A percentile compares a stretch with the other conserved stretches of the same genome.
Evolutionary conservation across 2,329 filamentous ascomycete species (phyloP).

Genomic region (Cylindrodendrum hubeiense): DNA sequence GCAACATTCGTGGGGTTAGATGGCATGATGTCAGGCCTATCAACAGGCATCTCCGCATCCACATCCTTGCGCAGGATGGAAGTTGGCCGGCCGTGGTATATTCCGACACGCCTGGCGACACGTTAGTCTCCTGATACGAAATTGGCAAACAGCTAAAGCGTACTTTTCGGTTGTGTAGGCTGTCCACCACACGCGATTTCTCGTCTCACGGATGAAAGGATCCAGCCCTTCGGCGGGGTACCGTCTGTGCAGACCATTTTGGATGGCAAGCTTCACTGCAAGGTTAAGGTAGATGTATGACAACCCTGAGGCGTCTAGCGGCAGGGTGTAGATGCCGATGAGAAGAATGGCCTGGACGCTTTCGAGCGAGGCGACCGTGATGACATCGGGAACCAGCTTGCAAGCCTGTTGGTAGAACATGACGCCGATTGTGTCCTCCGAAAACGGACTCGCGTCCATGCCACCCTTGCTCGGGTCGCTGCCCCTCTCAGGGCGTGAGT

Average conservation of each 20-base stretch:
- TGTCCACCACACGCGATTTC: conserved; percentile 70
- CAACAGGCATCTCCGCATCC: conserved; percentile 64
- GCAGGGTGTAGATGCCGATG: conserved; percentile 67
- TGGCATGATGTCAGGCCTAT: conserved; percentile 58
- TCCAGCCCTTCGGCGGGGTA: conserved; percentile 61
- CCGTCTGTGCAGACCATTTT: conserved; percentile 70
- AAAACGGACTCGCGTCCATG: conserved; percentile 47
- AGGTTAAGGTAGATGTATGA: conserved; percentile 69
- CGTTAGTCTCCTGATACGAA: conserved; percentile 24
- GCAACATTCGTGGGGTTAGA: conserved; percentile 57
- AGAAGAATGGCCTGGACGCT: conserved; percentile 70
- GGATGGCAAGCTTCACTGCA: conserved; percentile 68
- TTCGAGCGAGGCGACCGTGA: conserved; percentile 66
- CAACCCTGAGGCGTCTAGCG: conserved; percentile 67
- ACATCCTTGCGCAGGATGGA: conserved; percentile 66
- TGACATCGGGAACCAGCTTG: conserved; percentile 67
- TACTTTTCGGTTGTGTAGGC: conserved; percentile 68
- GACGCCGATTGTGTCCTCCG: conserved; percentile 66
- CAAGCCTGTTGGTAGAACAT: conserved; percentile 69
- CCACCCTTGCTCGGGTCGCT: conserved; percentile 29
- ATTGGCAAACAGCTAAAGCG: conserved; percentile 19
- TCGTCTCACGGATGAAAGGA: conserved; percentile 61
- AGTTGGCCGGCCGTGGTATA: conserved; percentile 67
- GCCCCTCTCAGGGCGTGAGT: conserved; percentile 45
- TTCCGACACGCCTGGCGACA: conserved; percentile 62